Evolutionary conservation across 495 filamentous ascomycete genomes (phyloP), one percentile per base, ranked within the genome.

Genomic region (Aspergillus nanangensis): DNA sequence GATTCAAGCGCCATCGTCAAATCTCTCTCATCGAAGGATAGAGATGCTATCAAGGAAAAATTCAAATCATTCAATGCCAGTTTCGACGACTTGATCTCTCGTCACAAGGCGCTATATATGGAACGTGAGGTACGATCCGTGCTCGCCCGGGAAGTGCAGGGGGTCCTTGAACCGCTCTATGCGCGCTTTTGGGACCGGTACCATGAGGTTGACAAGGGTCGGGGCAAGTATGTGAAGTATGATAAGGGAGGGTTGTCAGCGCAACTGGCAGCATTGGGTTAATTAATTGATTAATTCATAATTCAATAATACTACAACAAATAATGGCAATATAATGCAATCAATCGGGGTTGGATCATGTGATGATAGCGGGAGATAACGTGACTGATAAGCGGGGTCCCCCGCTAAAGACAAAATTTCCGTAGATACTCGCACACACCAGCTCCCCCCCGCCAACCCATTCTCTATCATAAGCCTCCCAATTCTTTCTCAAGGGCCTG

Each of bases 201-300:
- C 67, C 92, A 96, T 62, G 93, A 97, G 71, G 77, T 96, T 53
- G 95, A 97, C 67, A 96, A 93, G 67, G 90, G 93, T 24, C 88
- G 88, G 62, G 90, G 90, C 47, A 97, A 97, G 69, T 95, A 97
- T 67, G 89, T 92, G 67, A 95, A 92, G 73, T 97, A 93, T 61
- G 90, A 96, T 68, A 96, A 96, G 69, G 76, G 75, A 14, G 66
- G 61, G 36, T 55, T 79, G 40, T 65, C 76, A 35, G 66, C 70
- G 18, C 66, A 75, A 41, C 51, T 79, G 45, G 70, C 75, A 10
- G 62, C 63, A 31, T 55, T 76, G 38, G 23, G 11, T 14, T 50
- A 32, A n/a, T n/a, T n/a, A n/a, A n/a, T n/a, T n/a, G n/a, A n/a
- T n/a, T n/a, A n/a, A n/a, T n/a, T n/a, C n/a, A n/a, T n/a, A n/a